Evolutionary conservation across 495 filamentous ascomycete species (phyloP), one percentile per base, ranked within the genome.

Genomic region (Aspergillus saccharolyticus): DNA sequence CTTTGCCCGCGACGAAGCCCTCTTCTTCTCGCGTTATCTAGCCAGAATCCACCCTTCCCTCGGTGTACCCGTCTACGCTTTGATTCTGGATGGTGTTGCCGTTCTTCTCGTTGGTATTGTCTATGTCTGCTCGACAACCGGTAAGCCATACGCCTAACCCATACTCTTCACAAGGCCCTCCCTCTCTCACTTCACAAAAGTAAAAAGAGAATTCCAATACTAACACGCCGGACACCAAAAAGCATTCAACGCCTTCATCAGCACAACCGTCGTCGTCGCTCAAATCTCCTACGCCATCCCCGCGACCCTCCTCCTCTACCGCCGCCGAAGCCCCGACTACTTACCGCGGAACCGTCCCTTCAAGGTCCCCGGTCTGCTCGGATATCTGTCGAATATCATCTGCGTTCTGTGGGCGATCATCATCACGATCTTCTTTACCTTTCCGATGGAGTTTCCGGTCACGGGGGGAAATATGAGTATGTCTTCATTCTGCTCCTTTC

Each of bases 1-100:
- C 4, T 77, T 78, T 46, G 74, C 72, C 18, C 66, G 73, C 47
- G 74, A 77, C 52, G 60, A 70, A 22, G 71, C 66, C 24, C 56
- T 69, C 24, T 62, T 71, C 45, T 66, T 58, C 46, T 70, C 70
- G 0, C 18, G 39, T 4, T 50, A 59, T 18, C 54, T 72, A 17
- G 53, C 63, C 0, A 22, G 20, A 45, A 53, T 70, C 1, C 60
- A 63, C 28, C 52, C 61, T 1, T 22, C 54, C 0, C 57, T 71
- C 7, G 62, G 63, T 5, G 61, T 70, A 5, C 71, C 70, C 6
- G 33, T 66, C 15, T 63, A 55, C 50, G 61, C 68, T 0, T 61
- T 70, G n/a, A 1, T 66, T 5, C 58, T 67, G n/a, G 54, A 70
- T 22, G 62, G 63, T 3, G n/a, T 69, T 15, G 50, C 56, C 19